Evolutionary conservation across 371 early-diverging fungal genomes (phyloP).

Genomic region (Rhizopus sp.): DNA sequence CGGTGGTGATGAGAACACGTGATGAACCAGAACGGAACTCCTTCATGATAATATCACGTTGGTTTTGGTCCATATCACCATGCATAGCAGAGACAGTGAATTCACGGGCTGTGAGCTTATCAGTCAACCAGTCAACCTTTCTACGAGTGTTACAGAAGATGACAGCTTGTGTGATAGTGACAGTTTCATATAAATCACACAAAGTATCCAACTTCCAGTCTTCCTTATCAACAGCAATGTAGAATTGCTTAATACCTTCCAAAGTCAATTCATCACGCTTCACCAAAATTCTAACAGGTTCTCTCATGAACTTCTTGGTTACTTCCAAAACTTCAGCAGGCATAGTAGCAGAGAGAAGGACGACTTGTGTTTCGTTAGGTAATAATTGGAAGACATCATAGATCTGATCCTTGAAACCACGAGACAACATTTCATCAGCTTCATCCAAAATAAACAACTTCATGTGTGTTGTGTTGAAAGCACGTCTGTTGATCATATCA

Average conservation of each 20-base stretch:
- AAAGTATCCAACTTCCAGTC: constrained; percentile 91
- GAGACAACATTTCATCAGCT: constrained; percentile 96
- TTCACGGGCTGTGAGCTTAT: constrained; percentile 78
- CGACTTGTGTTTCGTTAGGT: constrained; percentile 85
- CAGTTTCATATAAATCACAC: constrained; percentile 90
- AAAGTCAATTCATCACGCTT: constrained; percentile 97
- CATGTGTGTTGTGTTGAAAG: constrained; percentile 75
- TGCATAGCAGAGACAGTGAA: constrained; percentile 97
- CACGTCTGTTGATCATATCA: constrained; percentile 89
- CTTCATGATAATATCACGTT: constrained; percentile 97
- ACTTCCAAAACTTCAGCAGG: constrained; percentile 91
- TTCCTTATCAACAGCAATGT: constrained; percentile 88
- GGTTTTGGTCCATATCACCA: constrained; percentile 95
- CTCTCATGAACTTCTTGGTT: constrained; percentile 90
- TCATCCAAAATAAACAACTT: constrained; percentile 96
- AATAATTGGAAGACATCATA: constrained; percentile 89
- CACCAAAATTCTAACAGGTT: constrained; percentile 92
- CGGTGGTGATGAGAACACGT: constrained; percentile 98
- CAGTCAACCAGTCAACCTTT: constrained; percentile 92
- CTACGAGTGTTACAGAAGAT: constrained; percentile 96
- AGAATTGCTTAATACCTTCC: constrained; percentile 95
- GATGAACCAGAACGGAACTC: constrained; percentile 95
- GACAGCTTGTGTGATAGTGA: constrained; percentile 94
- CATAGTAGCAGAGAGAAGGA: constrained; percentile 92
- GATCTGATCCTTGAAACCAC: constrained; percentile 95